phyloP scores from a whole-genome alignment of 805 yeast genomes.

The Wickerhamiella sergipiensis region DNA sequence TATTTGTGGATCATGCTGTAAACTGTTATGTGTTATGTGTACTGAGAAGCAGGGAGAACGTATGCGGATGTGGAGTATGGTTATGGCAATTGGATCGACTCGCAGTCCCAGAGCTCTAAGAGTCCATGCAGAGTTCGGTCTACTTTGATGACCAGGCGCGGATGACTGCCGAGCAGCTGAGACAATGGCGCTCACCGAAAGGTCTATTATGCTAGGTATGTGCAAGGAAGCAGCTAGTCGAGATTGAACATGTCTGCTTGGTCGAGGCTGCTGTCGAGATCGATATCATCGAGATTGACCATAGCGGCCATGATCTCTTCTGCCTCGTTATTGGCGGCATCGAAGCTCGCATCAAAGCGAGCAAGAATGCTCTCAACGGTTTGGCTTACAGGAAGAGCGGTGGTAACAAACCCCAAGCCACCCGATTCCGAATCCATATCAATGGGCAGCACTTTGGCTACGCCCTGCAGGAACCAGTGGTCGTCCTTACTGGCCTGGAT shows the following conservation, averaged over 20 bases:
- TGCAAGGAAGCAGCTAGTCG: background rate
- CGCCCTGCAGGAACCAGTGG: slow-evolving; percentile 92
- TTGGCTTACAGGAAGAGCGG: slow-evolving; percentile 22
- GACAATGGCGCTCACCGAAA: no score
- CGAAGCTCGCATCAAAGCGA: slow-evolving; percentile 18
- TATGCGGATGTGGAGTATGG: no score
- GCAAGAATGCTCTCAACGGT: slow-evolving; percentile 18
- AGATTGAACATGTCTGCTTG: background rate
- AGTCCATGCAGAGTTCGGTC: no score
- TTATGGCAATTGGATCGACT: no score
- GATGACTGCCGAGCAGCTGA: no score
- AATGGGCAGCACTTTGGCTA: slow-evolving; percentile 73
- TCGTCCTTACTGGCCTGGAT: slow-evolving; percentile 77
- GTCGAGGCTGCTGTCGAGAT: background rate
- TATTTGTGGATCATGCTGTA: no score
- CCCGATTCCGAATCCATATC: slow-evolving; percentile 76
- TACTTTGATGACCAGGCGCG: no score
- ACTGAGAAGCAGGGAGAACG: no score
- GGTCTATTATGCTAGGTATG: background rate
- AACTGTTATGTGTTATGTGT: no score
- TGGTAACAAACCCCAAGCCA: slow-evolving; percentile 39
- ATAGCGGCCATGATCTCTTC: slow-evolving; percentile 7
- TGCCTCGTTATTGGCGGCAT: slow-evolving; percentile 14
- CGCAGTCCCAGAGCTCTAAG: no score
- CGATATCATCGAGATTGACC: slow-evolving; percentile 1